Evolutionary conservation across 345 rosid species (phyloP), one percentile per base, ranked within the genome.

Genomic region (Eucalyptus rudis): DNA sequence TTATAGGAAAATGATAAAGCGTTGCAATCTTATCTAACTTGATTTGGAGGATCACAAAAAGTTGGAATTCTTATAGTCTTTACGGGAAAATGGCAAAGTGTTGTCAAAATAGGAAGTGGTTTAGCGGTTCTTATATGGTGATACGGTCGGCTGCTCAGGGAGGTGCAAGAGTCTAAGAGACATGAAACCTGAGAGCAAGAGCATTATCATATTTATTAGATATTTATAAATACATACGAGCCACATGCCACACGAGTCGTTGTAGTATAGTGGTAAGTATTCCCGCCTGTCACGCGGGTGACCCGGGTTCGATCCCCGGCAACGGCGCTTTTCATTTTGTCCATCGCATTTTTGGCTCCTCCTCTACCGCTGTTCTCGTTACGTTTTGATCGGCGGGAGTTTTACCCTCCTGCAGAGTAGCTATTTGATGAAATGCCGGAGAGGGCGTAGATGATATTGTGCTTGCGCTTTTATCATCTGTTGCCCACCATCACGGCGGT

Each of bases 281-380:
- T 94, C 94, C 95, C 94, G 97, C 96, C 97, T 95, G 96, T 97
- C 98, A 97, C 97, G 94, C 95, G 97, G 96, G 95, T 88, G 97
- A 95, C 97, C 97, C 96, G 97, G 95, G 98, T 95, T 97, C 98
- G 98, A 96, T 95, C 96, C 95, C 97, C 96, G 96, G 97, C 96
- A 95, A 92, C 95, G 96, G 97, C 94, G 97, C 2, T 40, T 10
- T 1, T 9, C 0, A 10, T 66, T 71, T 71, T 19, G 81, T 71
- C 47, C 83, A 5, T 40, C 27, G 45, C 27, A 19, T 5, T 20
- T 76, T 11, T 20, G 25, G 47, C 84, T 33, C 4, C 84, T 17
- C 4, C 44, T 31, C 81, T 1, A 16, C 43, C 6, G 19, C 80
- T 68, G 43, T 31, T 62, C 33, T 62, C 71, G 0, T 64, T n/a